A percentile compares a stretch with the other conserved stretches of the same genome.
Evolutionary conservation across 2,329 filamentous ascomycete species (phyloP).

Genomic region (Cladobotryum protrusum): DNA sequence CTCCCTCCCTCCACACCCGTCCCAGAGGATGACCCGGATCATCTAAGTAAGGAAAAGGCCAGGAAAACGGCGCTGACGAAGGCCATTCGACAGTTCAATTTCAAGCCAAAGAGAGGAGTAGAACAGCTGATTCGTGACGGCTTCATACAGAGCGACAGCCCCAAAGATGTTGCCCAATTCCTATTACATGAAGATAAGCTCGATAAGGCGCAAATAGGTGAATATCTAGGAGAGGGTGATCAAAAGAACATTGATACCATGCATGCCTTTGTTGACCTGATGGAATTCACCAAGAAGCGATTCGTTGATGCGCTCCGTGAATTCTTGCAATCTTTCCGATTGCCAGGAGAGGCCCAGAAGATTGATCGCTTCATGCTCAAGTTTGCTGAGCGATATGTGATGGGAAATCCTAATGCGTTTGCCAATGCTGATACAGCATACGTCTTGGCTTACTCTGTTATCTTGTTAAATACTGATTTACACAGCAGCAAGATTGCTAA

Average conservation of each 20-base stretch:
- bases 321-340: conserved; percentile 88
- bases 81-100: conserved; percentile 89
- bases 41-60: conserved; percentile 92
- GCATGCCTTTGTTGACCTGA: conserved; percentile 93
- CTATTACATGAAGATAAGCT: conserved; percentile 74
- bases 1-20: conserved; percentile 59
- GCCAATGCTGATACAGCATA: conserved; percentile 98
- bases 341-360: conserved; percentile 95
- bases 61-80: conserved; percentile 88
- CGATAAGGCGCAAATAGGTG: conserved; percentile 87
- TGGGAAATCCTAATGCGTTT: conserved; percentile 92
- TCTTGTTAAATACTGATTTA: conserved; percentile 91
- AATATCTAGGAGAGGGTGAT: conserved; percentile 91
- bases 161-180: conserved; percentile 80
- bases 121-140: conserved; percentile 77
- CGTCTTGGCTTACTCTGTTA: conserved; percentile 91
- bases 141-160: conserved; percentile 74
- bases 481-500: conserved; percentile 80
- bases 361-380: conserved; percentile 99
- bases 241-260: conserved; percentile 92
- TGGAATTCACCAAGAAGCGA: conserved; percentile 87
- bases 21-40: conserved; percentile 81
- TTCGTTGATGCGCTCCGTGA: conserved; percentile 89
- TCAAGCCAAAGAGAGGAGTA: conserved; percentile 91
- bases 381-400: conserved; percentile 92